Evolutionary conservation across 1,284 basidiomycete genomes (phyloP).

Genomic region (Pascua guehoae): DNA sequence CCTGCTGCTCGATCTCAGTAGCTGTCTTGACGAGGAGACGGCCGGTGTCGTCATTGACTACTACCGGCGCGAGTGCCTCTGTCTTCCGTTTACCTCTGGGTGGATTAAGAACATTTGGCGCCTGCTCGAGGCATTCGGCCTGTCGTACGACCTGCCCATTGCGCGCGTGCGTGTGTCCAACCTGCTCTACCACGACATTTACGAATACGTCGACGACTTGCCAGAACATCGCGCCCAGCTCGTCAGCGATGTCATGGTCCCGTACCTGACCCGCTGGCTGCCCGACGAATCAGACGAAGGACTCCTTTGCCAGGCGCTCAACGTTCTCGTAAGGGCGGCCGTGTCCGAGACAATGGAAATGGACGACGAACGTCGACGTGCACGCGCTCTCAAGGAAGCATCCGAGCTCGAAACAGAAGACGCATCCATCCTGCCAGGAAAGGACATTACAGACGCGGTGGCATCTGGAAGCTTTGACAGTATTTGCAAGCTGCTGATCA

Average conservation of each 20-base stretch:
- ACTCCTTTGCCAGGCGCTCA: slow-evolving; percentile 40
- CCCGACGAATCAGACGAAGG: slow-evolving; percentile 42
- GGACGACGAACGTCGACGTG: slow-evolving; percentile 38
- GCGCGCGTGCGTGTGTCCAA: slow-evolving; percentile 39
- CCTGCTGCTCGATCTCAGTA: slow-evolving; percentile 46
- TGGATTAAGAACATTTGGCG: slow-evolving; percentile 53
- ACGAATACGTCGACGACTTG: slow-evolving; percentile 48
- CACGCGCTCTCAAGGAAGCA: slow-evolving; percentile 18
- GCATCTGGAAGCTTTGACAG: slow-evolving; percentile 41
- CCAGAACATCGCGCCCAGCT: slow-evolving; percentile 44
- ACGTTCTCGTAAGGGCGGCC: slow-evolving; percentile 45
- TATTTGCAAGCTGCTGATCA: slow-evolving; percentile 42
- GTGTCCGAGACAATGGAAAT: slow-evolving; percentile 48
- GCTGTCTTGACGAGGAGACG: slow-evolving; percentile 47
- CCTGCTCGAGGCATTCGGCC: slow-evolving; percentile 49
- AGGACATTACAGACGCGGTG: slow-evolving; percentile 28
- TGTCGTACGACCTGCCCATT: slow-evolving; percentile 24
- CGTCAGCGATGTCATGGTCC: slow-evolving; percentile 48
- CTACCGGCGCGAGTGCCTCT: slow-evolving; percentile 50
- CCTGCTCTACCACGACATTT: slow-evolving; percentile 49
- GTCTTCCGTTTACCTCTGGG: slow-evolving; percentile 50
- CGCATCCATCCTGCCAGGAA: slow-evolving; percentile 24
- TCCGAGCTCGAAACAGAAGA: slow-evolving; percentile 37
- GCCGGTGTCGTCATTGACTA: slow-evolving; percentile 51
- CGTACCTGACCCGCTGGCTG: slow-evolving; percentile 48